phyloP scores from a whole-genome alignment of 768 basidiomycete genomes.

The Tephrocybe sp. region DNA sequence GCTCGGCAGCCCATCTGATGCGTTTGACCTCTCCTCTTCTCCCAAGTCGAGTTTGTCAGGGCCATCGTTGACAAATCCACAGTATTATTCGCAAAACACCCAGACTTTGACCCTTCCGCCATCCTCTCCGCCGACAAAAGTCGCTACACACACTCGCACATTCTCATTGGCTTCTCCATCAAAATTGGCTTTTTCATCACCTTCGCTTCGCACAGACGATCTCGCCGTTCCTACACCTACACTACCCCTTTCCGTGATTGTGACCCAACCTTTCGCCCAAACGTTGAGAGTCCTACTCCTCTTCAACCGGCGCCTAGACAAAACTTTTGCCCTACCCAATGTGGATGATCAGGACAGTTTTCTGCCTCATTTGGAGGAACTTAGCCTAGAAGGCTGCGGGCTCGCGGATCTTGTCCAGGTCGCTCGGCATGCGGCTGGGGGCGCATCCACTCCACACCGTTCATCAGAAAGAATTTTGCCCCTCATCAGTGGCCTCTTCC shows the following conservation, averaged over 20 bases:
- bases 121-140: constrained; percentile 53
- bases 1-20: constrained; percentile 21
- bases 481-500: constrained; percentile 66
- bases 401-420: constrained; percentile 60
- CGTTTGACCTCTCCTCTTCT: constrained; percentile 18
- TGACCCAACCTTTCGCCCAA: constrained; percentile 57
- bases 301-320: constrained; percentile 65
- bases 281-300: constrained; percentile 60
- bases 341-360: constrained; percentile 34
- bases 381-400: constrained; percentile 72
- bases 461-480: constrained; percentile 56
- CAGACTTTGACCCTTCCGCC: constrained; percentile 68
- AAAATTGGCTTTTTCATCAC: constrained; percentile 17
- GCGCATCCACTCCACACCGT: constrained; percentile 38
- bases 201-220: constrained; percentile 31
- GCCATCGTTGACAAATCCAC: constrained; percentile 47
- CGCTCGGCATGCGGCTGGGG: constrained; percentile 31
- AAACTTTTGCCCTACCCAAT: constrained; percentile 56
- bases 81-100: constrained; percentile 57
- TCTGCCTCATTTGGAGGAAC: constrained; percentile 71
- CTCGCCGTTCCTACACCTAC: constrained; percentile 65
- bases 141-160: constrained; percentile 52
- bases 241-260: constrained; percentile 64
- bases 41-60: constrained; percentile 26
- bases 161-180: constrained; percentile 53